Conservation (phyloP, 1,284 basidiomycete species). For the Leccinum pachyderme region DNA sequence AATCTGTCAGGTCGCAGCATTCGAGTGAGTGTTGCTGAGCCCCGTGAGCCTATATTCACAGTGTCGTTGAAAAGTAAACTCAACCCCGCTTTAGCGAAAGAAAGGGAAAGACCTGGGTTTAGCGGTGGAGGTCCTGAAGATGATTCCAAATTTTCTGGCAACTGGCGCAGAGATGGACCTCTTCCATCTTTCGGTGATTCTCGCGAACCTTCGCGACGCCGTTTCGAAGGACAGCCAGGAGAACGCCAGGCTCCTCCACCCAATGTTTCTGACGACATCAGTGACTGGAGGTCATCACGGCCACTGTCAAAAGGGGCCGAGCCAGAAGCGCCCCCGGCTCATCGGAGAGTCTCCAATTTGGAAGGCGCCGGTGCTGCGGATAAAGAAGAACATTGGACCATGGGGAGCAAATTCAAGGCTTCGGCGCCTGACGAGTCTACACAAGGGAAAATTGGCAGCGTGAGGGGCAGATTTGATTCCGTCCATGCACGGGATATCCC, state of each 20-base stretch:
- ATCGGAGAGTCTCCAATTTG: slow-evolving; percentile 50
- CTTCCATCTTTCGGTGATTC: slow-evolving; percentile 60
- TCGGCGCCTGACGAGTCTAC: slow-evolving; percentile 40
- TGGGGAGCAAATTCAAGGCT: slow-evolving; percentile 70
- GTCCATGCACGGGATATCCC: slow-evolving; percentile 44
- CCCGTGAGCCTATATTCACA: slow-evolving; percentile 58
- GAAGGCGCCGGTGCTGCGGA: slow-evolving; percentile 63
- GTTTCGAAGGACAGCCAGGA: slow-evolving; percentile 52
- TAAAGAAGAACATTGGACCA: slow-evolving; percentile 71
- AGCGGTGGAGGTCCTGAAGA: slow-evolving; percentile 51
- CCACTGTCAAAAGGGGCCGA: slow-evolving; percentile 45
- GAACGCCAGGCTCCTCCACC: slow-evolving; percentile 39
- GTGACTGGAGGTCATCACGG: slow-evolving; percentile 73
- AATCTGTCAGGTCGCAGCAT: slow-evolving; percentile 77
- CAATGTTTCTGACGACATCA: slow-evolving; percentile 53
- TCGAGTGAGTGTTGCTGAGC: slow-evolving; percentile 93
- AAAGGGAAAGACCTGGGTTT: slow-evolving; percentile 60
- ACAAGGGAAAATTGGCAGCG: slow-evolving; percentile 50
- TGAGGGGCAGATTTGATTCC: slow-evolving; percentile 52
- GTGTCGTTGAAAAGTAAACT: slow-evolving; percentile 3
- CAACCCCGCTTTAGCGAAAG: slow-evolving; percentile 58
- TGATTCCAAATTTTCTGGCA: slow-evolving; percentile 70
- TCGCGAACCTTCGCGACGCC: slow-evolving; percentile 61
- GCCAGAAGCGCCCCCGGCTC: slow-evolving; percentile 44
- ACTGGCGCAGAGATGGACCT: slow-evolving; percentile 89